phyloP scores from a whole-genome alignment of 1,284 basidiomycete species.

The Porphyrellus sp. region DNA sequence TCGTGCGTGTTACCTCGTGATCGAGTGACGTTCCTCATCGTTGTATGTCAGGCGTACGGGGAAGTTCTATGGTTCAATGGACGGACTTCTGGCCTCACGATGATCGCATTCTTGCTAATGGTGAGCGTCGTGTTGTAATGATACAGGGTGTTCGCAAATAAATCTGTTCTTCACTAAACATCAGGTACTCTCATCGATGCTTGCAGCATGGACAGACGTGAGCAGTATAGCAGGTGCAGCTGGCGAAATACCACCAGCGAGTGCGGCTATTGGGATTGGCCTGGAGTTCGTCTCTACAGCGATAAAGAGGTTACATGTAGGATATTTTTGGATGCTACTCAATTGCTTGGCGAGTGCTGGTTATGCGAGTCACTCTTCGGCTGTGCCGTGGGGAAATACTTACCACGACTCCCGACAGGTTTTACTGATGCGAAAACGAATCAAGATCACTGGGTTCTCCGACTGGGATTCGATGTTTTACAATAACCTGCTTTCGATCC shows the following conservation, averaged over 20 bases:
- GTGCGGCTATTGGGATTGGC: constrained; percentile 40
- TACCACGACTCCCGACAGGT: constrained; percentile 49
- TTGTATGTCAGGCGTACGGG: constrained; percentile 75
- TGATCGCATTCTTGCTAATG: constrained; percentile 92
- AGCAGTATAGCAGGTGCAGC: constrained; percentile 48
- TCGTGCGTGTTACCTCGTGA: constrained; percentile 51
- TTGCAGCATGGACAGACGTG: constrained; percentile 95
- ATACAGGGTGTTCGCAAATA: background rate
- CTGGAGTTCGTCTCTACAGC: constrained; percentile 47
- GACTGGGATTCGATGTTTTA: constrained; percentile 99
- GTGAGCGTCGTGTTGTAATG: constrained; percentile 41
- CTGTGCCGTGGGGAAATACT: constrained; percentile 9
- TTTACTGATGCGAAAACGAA: constrained; percentile 93
- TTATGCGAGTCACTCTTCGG: constrained; percentile 62
- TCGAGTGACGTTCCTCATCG: constrained; percentile 3
- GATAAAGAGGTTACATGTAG: constrained; percentile 66
- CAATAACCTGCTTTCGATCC: constrained; percentile 95
- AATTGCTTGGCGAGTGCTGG: constrained; percentile 92
- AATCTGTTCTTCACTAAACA: background rate
- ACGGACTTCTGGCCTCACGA: constrained; percentile 81
- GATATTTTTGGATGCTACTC: constrained; percentile 95
- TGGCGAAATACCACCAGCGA: constrained; percentile 39
- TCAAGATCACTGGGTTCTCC: constrained; percentile 97
- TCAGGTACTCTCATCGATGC: constrained; percentile 88
- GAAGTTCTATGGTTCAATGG: constrained; percentile 98